Conservation (phyloP, 805 yeast genomes). For the Cyberlindnera subsufficiens region DNA sequence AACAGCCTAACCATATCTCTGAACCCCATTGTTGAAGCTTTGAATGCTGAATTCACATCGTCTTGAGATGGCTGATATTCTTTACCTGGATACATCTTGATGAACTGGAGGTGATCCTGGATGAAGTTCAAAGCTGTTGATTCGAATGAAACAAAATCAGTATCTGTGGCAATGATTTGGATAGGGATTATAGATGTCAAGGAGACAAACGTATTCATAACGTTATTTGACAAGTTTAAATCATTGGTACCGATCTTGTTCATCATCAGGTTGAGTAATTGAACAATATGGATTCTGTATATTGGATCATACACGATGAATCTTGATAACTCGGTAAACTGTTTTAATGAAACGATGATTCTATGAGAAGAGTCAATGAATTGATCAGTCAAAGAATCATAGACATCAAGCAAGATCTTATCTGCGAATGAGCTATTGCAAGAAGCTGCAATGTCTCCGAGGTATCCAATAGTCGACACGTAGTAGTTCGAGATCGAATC, state of each 20-base stretch:
- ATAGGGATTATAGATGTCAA: slow-evolving; percentile 72
- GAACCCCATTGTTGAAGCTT: slow-evolving; percentile 70
- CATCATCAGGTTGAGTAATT: slow-evolving; percentile 60
- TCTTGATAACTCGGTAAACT: slow-evolving; percentile 59
- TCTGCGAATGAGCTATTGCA: slow-evolving; percentile 39
- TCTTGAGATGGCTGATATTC: slow-evolving; percentile 37
- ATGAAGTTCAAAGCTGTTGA: slow-evolving; percentile 50
- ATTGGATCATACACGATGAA: slow-evolving; percentile 57
- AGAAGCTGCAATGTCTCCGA: slow-evolving; percentile 52
- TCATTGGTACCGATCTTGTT: slow-evolving; percentile 91
- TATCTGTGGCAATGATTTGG: slow-evolving; percentile 40
- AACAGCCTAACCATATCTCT: slow-evolving; percentile 51
- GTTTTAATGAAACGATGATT: slow-evolving; percentile 63
- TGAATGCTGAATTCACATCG: slow-evolving; percentile 49
- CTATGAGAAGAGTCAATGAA: slow-evolving; percentile 76
- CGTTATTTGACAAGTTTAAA: slow-evolving; percentile 59
- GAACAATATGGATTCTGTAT: slow-evolving; percentile 72
- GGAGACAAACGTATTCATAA: slow-evolving; percentile 64
- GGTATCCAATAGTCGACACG: slow-evolving; percentile 50
- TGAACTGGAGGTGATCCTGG: slow-evolving; percentile 51
- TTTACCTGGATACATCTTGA: slow-evolving; percentile 29
- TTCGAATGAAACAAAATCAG: slow-evolving; percentile 35
- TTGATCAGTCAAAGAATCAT: slow-evolving; percentile 59
- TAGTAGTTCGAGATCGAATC: slow-evolving; percentile 49
- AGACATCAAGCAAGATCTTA: slow-evolving; percentile 60